Evolutionary conservation across 2,329 filamentous ascomycete species (phyloP).

Genomic region (Aquanectria penicillioides): DNA sequence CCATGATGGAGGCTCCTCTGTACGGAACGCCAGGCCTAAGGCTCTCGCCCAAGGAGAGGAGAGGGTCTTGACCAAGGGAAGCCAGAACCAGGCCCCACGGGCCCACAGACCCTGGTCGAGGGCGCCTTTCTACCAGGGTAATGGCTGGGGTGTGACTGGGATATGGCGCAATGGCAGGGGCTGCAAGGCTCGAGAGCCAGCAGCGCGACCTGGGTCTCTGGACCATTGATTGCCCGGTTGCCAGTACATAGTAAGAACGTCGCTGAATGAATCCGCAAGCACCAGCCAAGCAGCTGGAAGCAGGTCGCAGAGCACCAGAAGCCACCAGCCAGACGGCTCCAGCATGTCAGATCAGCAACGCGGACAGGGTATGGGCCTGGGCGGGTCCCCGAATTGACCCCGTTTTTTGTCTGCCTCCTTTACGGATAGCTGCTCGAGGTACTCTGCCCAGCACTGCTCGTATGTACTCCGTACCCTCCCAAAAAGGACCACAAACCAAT

Average conservation of each 20-base stretch:
- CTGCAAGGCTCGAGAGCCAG: constrained; percentile 34
- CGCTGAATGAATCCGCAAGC: background rate
- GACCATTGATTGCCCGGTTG: constrained; percentile 25
- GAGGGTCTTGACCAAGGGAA: constrained; percentile 31
- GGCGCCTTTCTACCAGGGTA: constrained; percentile 13
- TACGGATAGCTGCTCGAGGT: too few relatives aligned
- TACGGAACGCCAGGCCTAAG: constrained; percentile 17
- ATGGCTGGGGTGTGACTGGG: constrained; percentile 34
- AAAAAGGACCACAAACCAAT: background rate
- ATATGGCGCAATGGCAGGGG: constrained; percentile 42
- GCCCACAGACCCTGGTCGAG: constrained; percentile 29
- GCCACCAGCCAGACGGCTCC: constrained; percentile 10
- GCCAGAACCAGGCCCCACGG: constrained; percentile 30
- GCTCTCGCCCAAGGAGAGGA: too few relatives aligned
- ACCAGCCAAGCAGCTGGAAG: background rate
- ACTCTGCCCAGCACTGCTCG: too few relatives aligned
- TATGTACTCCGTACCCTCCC: background rate
- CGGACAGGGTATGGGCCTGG: background rate
- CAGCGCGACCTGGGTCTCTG: constrained; percentile 19
- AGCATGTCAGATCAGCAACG: constrained; percentile 21
- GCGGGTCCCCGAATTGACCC: constrained; percentile 16
- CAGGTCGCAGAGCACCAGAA: constrained; percentile 4
- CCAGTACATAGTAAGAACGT: constrained; percentile 4
- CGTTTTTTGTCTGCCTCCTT: constrained; percentile 7
- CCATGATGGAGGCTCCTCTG: constrained; percentile 32